Evolutionary conservation across 73 alveolate species (phyloP).

Genomic region (Halteria grandinella): DNA sequence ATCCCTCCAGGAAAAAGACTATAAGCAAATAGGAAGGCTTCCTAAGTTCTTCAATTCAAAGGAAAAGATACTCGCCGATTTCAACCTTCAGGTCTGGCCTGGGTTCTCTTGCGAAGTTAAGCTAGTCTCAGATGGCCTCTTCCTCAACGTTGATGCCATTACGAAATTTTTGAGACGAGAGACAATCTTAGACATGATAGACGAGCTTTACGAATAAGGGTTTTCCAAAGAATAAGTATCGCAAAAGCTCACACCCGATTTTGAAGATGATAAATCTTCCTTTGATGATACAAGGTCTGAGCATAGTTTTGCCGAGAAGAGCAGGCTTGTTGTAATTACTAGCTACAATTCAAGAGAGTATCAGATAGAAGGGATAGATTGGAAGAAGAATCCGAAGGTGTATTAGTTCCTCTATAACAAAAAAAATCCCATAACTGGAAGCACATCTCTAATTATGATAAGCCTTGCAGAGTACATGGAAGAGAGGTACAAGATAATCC

Average conservation of each 20-base stretch:
- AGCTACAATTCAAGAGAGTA: conserved; percentile 33
- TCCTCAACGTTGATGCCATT: conserved; percentile 45
- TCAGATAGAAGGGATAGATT: conserved; percentile 38
- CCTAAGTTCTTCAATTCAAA: conserved; percentile 38
- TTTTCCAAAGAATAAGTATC: neutral
- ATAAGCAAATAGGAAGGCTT: conserved; percentile 36
- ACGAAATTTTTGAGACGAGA: conserved; percentile 23
- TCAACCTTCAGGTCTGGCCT: conserved; percentile 49
- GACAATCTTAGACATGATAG: neutral
- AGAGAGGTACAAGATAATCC: neutral
- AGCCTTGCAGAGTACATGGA: neutral
- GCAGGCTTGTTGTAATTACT: conserved; percentile 47
- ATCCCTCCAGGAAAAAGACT: conserved; percentile 14
- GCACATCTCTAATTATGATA: neutral
- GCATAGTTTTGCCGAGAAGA: too few relatives aligned
- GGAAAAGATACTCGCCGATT: neutral
- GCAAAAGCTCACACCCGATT: conserved; percentile 4
- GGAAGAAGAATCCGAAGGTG: neutral
- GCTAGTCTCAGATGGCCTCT: conserved; percentile 7
- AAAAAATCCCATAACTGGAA: neutral
- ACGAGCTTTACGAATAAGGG: neutral
- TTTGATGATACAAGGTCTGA: too few relatives aligned
- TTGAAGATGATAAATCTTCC: too few relatives aligned
- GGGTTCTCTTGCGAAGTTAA: conserved; percentile 6
- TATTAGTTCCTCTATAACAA: neutral